A percentile compares a stretch with the other conserved stretches of the same genome.
Conservation (phyloP, 148 eudicot genomes). For the Suaeda aralocaspica region DNA sequence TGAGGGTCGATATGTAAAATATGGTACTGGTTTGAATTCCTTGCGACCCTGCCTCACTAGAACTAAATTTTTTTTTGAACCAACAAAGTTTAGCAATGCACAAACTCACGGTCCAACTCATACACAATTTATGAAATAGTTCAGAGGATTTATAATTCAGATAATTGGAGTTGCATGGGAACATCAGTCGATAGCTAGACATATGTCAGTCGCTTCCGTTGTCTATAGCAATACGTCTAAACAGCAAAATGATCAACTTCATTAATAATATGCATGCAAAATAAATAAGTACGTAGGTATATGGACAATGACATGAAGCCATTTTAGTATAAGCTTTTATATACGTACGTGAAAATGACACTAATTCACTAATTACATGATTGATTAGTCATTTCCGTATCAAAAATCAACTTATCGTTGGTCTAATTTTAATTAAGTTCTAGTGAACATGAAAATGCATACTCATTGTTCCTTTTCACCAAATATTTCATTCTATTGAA, state of each 20-base stretch:
- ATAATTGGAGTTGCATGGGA: too few relatives aligned
- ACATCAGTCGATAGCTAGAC: neutral
- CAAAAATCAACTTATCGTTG: neutral
- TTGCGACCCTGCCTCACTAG: too few relatives aligned
- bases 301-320: neutral
- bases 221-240: too few relatives aligned
- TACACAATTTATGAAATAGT: too few relatives aligned
- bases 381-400: neutral
- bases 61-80: too few relatives aligned
- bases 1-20: too few relatives aligned
- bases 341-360: neutral
- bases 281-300: neutral
- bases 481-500: neutral
- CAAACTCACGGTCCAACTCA: too few relatives aligned
- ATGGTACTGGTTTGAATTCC: too few relatives aligned
- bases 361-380: neutral
- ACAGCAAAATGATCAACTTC: neutral
- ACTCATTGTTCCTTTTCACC: neutral
- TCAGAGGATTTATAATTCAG: too few relatives aligned
- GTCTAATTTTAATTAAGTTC: neutral
- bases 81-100: too few relatives aligned
- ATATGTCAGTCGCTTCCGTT: neutral
- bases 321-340: neutral
- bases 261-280: conserved; percentile 4
- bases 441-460: neutral